phyloP scores from a whole-genome alignment of 352 stramenopile genomes.

The Halophytophthora batemanensis region DNA sequence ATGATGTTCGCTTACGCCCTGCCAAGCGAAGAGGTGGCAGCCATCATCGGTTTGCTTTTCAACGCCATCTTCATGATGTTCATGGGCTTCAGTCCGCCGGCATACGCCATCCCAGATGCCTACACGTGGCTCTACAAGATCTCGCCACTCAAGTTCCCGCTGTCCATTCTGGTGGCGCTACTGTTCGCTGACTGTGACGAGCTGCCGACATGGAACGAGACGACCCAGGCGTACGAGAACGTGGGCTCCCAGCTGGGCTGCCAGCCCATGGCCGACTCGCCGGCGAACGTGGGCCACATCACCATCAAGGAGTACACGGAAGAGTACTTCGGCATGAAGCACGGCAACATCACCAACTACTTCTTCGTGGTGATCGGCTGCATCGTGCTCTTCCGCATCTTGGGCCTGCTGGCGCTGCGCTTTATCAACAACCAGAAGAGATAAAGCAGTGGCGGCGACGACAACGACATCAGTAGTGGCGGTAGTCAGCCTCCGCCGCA shows the following conservation, averaged over 20 bases:
- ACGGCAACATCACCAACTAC: slow-evolving; percentile 11
- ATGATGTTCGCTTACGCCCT: slow-evolving; percentile 25
- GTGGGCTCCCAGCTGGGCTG: slow-evolving; percentile 19
- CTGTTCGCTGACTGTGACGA: slow-evolving; percentile 17
- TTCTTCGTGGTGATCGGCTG: slow-evolving; percentile 17
- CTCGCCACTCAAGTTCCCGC: slow-evolving; percentile 13
- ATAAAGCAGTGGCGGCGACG: neutral
- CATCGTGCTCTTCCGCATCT: slow-evolving; percentile 21
- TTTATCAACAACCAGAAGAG: slow-evolving; percentile 28
- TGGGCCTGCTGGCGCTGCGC: slow-evolving; percentile 23
- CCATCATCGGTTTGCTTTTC: slow-evolving; percentile 27
- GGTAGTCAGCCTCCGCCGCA: too few relatives aligned
- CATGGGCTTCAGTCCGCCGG: slow-evolving; percentile 29
- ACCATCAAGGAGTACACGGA: slow-evolving; percentile 22
- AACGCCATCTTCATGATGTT: slow-evolving; percentile 34
- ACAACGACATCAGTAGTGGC: too few relatives aligned
- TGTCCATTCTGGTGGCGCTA: slow-evolving; percentile 18
- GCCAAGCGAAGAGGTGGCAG: slow-evolving; percentile 24
- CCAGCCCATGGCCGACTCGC: slow-evolving; percentile 7
- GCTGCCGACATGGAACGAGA: slow-evolving; percentile 18
- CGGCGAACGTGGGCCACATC: slow-evolving; percentile 7
- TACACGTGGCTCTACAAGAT: slow-evolving; percentile 22
- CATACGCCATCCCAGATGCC: slow-evolving; percentile 15
- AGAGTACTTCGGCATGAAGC: slow-evolving; percentile 10
- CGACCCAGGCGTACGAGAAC: slow-evolving; percentile 14